phyloP scores from a whole-genome alignment of 192 early-diverging fungal genomes.

The Powellomyces hirtus region DNA sequence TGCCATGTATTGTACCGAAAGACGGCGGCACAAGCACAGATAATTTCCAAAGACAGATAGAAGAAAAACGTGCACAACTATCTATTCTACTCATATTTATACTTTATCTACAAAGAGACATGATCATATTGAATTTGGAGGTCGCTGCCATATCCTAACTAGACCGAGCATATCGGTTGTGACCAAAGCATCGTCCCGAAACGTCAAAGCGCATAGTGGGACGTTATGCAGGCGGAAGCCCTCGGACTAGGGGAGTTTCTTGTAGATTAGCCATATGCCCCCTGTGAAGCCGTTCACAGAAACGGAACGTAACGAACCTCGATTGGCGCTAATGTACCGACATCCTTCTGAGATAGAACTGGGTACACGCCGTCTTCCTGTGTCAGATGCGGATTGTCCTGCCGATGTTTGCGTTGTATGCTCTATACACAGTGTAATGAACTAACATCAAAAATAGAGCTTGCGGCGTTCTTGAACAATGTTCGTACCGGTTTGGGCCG shows the following conservation, averaged over 20 bases:
- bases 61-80: no score
- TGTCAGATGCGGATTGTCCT: constrained; percentile 16
- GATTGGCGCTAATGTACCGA: constrained; percentile 71
- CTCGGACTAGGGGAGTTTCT: no score
- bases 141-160: constrained; percentile 63
- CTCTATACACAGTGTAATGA: background rate
- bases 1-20: constrained; percentile 9
- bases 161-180: constrained; percentile 72
- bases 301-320: constrained; percentile 38
- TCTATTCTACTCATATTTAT: no score
- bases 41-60: no score
- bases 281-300: background rate
- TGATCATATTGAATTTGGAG: background rate
- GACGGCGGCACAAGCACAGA: no score
- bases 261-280: no score
- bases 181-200: constrained; percentile 70
- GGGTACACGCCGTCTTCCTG: constrained; percentile 34
- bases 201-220: constrained; percentile 59
- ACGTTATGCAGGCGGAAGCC: constrained; percentile 57
- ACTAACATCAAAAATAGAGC: background rate
- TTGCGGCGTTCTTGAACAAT: background rate
- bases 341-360: constrained; percentile 44
- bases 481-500: constrained; percentile 58
- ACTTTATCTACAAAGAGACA: no score
- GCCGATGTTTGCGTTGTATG: background rate